Conservation (phyloP, 768 basidiomycete genomes). For the Lepiota brunneoincarnata region DNA sequence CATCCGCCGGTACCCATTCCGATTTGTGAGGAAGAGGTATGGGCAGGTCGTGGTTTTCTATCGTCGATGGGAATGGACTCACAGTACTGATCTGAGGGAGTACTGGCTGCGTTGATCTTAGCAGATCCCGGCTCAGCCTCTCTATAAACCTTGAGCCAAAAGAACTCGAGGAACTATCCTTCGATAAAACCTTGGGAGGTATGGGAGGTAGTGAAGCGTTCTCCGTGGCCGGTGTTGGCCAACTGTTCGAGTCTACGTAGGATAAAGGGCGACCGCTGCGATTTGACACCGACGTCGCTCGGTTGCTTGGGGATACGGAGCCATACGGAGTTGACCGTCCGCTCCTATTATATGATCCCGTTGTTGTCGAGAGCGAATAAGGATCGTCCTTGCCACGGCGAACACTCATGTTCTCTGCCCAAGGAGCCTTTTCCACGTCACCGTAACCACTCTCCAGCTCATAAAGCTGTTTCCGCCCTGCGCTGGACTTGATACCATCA, state of each 20-base stretch:
- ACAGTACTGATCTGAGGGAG: not conserved
- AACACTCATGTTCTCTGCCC: conserved; percentile 42
- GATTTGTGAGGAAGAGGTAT: conserved; percentile 51
- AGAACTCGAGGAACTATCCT: conserved; percentile 14
- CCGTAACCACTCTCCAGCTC: conserved; percentile 10
- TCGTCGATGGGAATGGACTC: conserved; percentile 35
- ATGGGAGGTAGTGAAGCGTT: conserved; percentile 22
- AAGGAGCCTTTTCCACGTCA: conserved; percentile 35
- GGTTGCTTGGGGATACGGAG: not conserved
- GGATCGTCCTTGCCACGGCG: conserved; percentile 60
- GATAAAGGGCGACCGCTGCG: not conserved
- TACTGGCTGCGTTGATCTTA: not conserved
- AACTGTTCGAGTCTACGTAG: not conserved
- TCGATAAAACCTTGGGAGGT: conserved; percentile 24
- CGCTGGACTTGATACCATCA: conserved; percentile 28
- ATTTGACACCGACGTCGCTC: not conserved
- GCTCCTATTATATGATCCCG: not conserved
- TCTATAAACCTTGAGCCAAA: conserved; percentile 41
- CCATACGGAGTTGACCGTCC: not conserved
- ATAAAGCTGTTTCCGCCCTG: conserved; percentile 17
- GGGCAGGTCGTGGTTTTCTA: conserved; percentile 50
- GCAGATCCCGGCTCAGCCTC: conserved; percentile 20
- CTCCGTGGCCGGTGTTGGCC: conserved; percentile 15
- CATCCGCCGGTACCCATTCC: conserved; percentile 52
- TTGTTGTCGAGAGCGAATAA: conserved; percentile 32